Conservation (phyloP, 2,329 filamentous ascomycete species). For the Thermochaetoides dissita region DNA sequence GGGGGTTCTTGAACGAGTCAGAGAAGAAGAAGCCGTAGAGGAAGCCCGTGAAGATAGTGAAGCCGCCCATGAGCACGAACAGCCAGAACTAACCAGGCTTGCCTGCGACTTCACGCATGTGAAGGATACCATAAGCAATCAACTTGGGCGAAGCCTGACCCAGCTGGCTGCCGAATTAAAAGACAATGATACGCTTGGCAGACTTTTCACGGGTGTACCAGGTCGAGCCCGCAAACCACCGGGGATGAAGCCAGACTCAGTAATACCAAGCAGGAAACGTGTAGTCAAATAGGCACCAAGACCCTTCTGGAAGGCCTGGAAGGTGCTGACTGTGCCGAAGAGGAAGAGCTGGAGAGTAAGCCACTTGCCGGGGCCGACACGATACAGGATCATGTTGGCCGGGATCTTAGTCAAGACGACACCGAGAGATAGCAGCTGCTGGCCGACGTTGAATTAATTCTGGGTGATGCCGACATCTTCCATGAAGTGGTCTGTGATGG, state of each 20-base stretch:
- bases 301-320: constrained; percentile 38
- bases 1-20: constrained; percentile 29
- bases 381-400: constrained; percentile 32
- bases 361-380: constrained; percentile 37
- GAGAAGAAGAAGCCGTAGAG: constrained; percentile 30
- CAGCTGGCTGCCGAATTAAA: constrained; percentile 42
- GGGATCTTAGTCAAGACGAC: constrained; percentile 34
- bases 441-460: constrained; percentile 31
- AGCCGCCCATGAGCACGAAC: constrained; percentile 37
- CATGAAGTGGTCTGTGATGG: constrained; percentile 16
- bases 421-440: constrained; percentile 30
- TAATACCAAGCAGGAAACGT: constrained; percentile 37
- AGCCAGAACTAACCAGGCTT: constrained; percentile 44
- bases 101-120: constrained; percentile 32
- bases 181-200: constrained; percentile 37
- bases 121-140: constrained; percentile 32
- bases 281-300: constrained; percentile 33
- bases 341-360: constrained; percentile 31
- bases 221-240: constrained; percentile 36
- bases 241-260: constrained; percentile 42
- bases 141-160: constrained; percentile 28
- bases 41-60: constrained; percentile 32
- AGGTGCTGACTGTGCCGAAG: constrained; percentile 30
- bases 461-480: constrained; percentile 24
- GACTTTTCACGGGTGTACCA: constrained; percentile 42